A percentile compares a stretch with the other conserved stretches of the same genome.
Conservation (phyloP, 1,284 basidiomycete genomes). For the Leccinum solheimii region DNA sequence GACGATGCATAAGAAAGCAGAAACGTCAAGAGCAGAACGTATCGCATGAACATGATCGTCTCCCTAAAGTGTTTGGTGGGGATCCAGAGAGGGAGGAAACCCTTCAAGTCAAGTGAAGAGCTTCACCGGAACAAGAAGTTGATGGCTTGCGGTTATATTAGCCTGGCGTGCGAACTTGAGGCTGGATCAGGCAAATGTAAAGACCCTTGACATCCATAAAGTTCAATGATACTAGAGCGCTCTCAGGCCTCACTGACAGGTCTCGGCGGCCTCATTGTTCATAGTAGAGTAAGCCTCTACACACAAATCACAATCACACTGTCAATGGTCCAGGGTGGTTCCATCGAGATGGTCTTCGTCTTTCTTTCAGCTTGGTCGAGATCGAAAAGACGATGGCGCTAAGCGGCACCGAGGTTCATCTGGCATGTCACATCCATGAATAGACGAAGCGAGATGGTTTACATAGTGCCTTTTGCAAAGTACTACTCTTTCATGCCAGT, state of each 20-base stretch:
- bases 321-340: not conserved
- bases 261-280: not conserved
- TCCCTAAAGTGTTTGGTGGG: conserved; percentile 7
- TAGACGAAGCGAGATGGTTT: not conserved
- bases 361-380: not conserved
- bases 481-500: not conserved
- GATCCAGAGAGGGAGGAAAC: conserved; percentile 20
- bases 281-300: not conserved
- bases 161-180: conserved; percentile 20
- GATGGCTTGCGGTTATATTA: conserved; percentile 19
- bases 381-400: not conserved
- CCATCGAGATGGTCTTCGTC: conserved; percentile 9
- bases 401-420: not conserved
- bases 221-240: not conserved
- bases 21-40: conserved; percentile 18
- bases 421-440: no score
- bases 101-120: conserved; percentile 11
- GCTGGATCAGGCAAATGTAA: conserved; percentile 10
- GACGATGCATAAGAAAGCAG: conserved; percentile 23
- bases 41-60: conserved; percentile 19
- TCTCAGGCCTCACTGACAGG: not conserved
- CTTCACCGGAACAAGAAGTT: conserved; percentile 7
- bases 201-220: not conserved
- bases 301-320: not conserved
- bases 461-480: not conserved